Evolutionary conservation across 2,329 filamentous ascomycete species (phyloP), one percentile per base, ranked within the genome.

Genomic region (Knufia fluminis): DNA sequence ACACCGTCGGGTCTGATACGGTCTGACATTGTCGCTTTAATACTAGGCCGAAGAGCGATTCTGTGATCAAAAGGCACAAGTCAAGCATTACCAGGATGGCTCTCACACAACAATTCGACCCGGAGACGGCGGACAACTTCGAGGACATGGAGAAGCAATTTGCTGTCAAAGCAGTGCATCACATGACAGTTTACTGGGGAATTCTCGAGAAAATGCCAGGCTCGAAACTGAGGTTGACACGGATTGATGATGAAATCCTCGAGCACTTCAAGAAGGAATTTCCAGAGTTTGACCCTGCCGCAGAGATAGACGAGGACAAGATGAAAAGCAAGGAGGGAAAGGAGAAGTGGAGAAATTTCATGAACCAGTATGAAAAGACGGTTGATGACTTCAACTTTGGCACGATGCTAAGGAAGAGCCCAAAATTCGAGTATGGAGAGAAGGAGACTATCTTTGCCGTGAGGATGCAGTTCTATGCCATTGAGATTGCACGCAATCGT

Each of bases 321-420:
- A 96, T 98, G 91, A 98, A 98, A 82, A 96, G 87, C 78, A 94
- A 94, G 73, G 70, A 74, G 12, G 91, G 91, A 65, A 98, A 98
- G 75, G 88, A 94, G 70, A 78, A 79, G 65, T 98, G 92, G 92
- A 82, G 92, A 62, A 86, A 85, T 57, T 98, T 96, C 72, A 85
- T 96, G 78, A 90, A 85, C 76, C 74, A 77, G 54, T 98, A 96
- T 67, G 89, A 97, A 72, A 90, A 94, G 69, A 91, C 79, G 70
- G 75, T 98, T n/a, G 85, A 92, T 56, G 94, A 98, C 70, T 98
- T 83, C 76, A 98, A 96, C 74, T 98, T 96, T 68, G 92, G 92
- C 49, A 96, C 92, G 28, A 90, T 98, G 78, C 67, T 98, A 60
- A 81, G 92, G 51, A 77, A 79, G 50, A 86, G 78, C 62, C 77